Percentiles rank a stretch among this genome's conserved stretches.
phyloP scores from a whole-genome alignment of 257 asterid genomes.

The Nemophila menziesii region DNA sequence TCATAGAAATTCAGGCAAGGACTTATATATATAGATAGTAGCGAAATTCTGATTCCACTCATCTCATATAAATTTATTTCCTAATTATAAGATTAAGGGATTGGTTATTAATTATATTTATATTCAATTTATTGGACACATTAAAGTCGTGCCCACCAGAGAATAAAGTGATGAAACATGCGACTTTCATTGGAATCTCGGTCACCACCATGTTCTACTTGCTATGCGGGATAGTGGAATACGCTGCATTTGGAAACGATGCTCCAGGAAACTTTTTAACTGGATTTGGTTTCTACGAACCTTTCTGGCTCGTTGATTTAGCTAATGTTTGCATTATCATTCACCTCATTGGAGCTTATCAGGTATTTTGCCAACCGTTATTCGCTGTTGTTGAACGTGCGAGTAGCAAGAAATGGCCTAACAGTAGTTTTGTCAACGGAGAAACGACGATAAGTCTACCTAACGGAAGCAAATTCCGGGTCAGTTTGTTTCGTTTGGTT shows the following conservation, averaged over 20 bases:
- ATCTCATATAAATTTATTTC: too few relatives aligned
- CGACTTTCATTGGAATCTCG: conserved; percentile 17
- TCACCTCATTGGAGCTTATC: conserved; percentile 41
- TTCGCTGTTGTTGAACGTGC: neutral
- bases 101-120: too few relatives aligned
- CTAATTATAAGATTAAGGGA: too few relatives aligned
- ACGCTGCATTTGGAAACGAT: conserved; percentile 40
- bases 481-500: conserved; percentile 35
- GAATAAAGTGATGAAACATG: conserved; percentile 30
- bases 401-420: conserved; percentile 1
- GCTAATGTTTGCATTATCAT: conserved; percentile 35
- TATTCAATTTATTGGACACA: neutral
- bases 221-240: conserved; percentile 33
- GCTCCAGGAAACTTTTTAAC: conserved; percentile 49
- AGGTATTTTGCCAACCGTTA: conserved; percentile 7
- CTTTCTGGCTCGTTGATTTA: conserved; percentile 29
- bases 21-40: too few relatives aligned
- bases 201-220: conserved; percentile 28
- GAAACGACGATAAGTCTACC: neutral
- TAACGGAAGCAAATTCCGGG: neutral
- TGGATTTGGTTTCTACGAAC: conserved; percentile 41
- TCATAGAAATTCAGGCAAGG: conserved; percentile 4
- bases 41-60: too few relatives aligned
- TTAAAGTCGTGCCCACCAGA: conserved; percentile 10
- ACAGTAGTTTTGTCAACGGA: conserved; percentile 1